These are phyloP conservation scores for Amylocarpus encephaloides DNA, from an alignment of 2,329 filamentous ascomycete genomes.

Conservation along the genomic window DNA sequence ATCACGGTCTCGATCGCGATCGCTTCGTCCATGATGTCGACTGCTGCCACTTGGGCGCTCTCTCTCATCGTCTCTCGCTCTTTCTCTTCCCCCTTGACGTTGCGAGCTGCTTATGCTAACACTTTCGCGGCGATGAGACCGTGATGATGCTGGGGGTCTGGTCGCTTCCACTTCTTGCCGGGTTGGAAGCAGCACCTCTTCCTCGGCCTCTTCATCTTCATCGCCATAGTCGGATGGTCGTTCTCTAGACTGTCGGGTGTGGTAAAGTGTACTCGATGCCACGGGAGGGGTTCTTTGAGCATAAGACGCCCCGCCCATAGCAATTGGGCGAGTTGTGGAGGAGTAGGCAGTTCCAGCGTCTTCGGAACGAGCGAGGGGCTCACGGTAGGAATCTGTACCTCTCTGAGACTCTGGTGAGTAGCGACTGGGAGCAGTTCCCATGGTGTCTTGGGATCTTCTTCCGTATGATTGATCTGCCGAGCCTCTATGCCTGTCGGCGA, in stretches of 20 bases:
- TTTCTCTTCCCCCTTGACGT: no score
- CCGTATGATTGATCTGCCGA: background rate
- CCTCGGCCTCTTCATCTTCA: background rate
- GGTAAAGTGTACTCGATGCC: background rate
- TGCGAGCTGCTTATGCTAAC: background rate
- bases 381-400: background rate
- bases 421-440: background rate
- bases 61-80: no score
- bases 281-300: background rate
- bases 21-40: no score
- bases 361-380: background rate
- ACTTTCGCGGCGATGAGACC: no score
- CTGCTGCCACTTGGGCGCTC: no score
- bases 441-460: background rate
- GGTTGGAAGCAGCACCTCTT: constrained; percentile 3
- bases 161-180: constrained; percentile 1
- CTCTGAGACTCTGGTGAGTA: background rate
- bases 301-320: background rate
- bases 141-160: background rate
- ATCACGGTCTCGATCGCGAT: no score
- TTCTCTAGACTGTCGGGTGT: background rate
- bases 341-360: background rate
- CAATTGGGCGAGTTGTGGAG: background rate
- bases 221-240: background rate
- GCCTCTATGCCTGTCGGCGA: background rate